Percentiles rank a stretch among this genome's conserved stretches.
Conservation (phyloP, 116 monocot species). For the Iris pallida region DNA sequence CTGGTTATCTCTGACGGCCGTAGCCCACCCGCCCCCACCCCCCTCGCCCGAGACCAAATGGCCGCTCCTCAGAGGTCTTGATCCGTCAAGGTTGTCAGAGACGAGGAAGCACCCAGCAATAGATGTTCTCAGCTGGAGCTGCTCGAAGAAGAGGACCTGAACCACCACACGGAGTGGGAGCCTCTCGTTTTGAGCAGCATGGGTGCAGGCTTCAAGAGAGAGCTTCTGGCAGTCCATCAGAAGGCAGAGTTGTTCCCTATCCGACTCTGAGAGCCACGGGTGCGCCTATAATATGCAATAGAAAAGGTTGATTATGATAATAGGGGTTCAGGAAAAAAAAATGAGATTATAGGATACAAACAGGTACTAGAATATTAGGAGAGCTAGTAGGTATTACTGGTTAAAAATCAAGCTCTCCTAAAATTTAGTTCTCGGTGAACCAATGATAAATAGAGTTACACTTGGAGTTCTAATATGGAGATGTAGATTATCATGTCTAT, state of each 20-base stretch:
- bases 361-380: background rate
- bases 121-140: slow-evolving; percentile 58
- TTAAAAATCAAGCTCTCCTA: too few relatives aligned
- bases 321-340: too few relatives aligned
- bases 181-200: slow-evolving; percentile 89
- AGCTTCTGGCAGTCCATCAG: slow-evolving; percentile 91
- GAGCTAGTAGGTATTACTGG: too few relatives aligned
- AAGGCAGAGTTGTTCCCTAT: slow-evolving; percentile 69
- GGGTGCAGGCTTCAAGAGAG: slow-evolving; percentile 89
- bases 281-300: slow-evolving; percentile 44
- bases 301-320: too few relatives aligned
- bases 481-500: too few relatives aligned
- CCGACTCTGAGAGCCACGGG: slow-evolving; percentile 61
- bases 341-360: background rate
- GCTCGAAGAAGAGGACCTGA: slow-evolving; percentile 96
- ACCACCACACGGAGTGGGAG: slow-evolving; percentile 75
- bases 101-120: slow-evolving; percentile 48
- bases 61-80: slow-evolving; percentile 37
- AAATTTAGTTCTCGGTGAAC: too few relatives aligned
- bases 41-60: slow-evolving; percentile 27
- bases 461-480: too few relatives aligned
- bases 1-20: slow-evolving; percentile 67
- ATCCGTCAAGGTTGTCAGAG: slow-evolving; percentile 41
- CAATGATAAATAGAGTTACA: too few relatives aligned
- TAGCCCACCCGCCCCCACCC: slow-evolving; percentile 37